Base-by-base conservation (phyloP, 1,284 basidiomycete species). In the Fomitopsis betulina region DNA sequence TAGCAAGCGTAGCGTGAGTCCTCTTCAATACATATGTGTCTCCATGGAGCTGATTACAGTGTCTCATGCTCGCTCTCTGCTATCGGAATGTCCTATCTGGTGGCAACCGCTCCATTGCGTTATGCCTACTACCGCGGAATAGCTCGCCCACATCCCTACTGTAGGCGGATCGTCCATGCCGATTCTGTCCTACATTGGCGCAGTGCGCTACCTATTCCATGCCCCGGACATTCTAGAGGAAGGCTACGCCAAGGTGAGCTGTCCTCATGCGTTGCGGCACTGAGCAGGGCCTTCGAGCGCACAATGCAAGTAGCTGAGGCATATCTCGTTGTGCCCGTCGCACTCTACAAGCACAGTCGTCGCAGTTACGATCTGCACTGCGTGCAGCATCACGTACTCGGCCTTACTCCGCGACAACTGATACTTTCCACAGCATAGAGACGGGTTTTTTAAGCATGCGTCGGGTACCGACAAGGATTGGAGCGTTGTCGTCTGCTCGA, bases 241-340 rank as follows among this genome's bases (percentile, higher is more conserved):
- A 58, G 76, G 75, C 2, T 78, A 76, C 58, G 66, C 69, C 23
- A 69, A 68, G 61, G 75, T 74, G 30, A 40, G 67, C 64, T 19
- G 6, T 21, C 25, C 3, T 13, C 25, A 21, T 3, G 27, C 8
- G 27, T 30, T 30, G 27, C 27, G 3, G 17, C 30, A 25, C 12
- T 17, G 30, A 37, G 17, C 13, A 37, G 13, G 30, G 5, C 27
- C 8, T 30, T 4, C 35, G 21, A 15, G 50, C 17, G 40, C 19
- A 19, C 23, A 21, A 21, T 35, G 27, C 6, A 17, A 19, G 17
- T 21, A 9, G 8, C 19, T 9, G 40, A 2, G 27, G 40, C 5
- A 4, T 10, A 17, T n/a, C 8, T 6, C 17, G 13, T 19, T 23
- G 3, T 10, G 17, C 23, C 7, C 8, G 21, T 43, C n/a, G n/a